Base-by-base conservation (phyloP, 2,329 filamentous ascomycete species). In the Fusarium secorum region DNA sequence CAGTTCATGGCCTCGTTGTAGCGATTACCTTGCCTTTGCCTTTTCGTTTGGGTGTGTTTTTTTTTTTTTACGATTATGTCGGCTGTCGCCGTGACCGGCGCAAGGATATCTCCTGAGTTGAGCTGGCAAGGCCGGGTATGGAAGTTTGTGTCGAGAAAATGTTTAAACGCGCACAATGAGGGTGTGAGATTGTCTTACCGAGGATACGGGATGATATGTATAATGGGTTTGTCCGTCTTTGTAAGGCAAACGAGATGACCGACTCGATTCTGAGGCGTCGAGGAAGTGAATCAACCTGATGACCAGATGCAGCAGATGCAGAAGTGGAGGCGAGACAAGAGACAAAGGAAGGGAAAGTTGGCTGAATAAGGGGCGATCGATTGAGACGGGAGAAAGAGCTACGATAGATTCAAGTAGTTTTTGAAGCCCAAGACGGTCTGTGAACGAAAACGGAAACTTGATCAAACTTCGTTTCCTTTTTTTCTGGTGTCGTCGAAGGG, bases 101-200 rank as follows among this genome's bases (percentile, higher is more conserved):
- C 35, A 60, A 65, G 59, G 59, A 58, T 53, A 32, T 49, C 45
- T 66, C 61, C 44, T 63, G 44, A 42, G 55, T 39, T 44, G 59
- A 58, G 66, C 54, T 61, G 54, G 53, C 46, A 48, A 61, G 60
- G 48, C 44, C 53, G 61, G 48, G 42, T 41, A 59, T 32, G 63
- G 30, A 48, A 48, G 52, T 26, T 55, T 30, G 36, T 55, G 36
- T 60, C 33, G 30, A 51, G 24, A 42, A 46, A 35, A 24, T n/a
- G n/a, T 32, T 48, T 22, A 15, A 45, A 45, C 4, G 28, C 32
- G 38, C 24, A 46, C 49, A 56, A 67, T 33, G 33, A 56, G 53
- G 51, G 54, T 35, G 60, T 52, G 64, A 53, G 48, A 55, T 66
- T 70, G 65, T 70, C 69, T 71, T 70, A 71, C 69, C 45, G 41